These are phyloP conservation scores for Oidiodendron maius DNA, from an alignment of 495 filamentous ascomycete genomes.

Conservation along the genomic window DNA sequence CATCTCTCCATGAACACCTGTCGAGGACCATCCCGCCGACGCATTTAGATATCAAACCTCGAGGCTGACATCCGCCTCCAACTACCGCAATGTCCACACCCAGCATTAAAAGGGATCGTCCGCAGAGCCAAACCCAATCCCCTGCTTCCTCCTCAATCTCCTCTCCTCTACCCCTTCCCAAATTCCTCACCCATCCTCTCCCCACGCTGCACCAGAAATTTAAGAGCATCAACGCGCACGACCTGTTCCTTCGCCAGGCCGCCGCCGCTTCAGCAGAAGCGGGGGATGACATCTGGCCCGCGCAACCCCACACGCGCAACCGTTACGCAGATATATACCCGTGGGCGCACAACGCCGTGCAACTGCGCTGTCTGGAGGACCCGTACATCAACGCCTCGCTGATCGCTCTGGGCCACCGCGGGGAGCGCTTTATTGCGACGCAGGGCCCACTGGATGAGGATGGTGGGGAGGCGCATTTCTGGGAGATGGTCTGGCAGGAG, in stretches of 20 bases:
- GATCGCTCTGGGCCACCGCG: conserved; percentile 61
- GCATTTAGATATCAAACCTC: too few relatives aligned
- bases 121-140: too few relatives aligned
- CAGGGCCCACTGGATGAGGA: conserved; percentile 62
- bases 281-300: too few relatives aligned
- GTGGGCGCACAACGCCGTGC: conserved; percentile 76
- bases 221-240: background rate
- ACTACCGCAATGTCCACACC: too few relatives aligned
- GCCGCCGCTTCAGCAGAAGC: background rate
- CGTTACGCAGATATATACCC: conserved; percentile 80
- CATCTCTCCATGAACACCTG: too few relatives aligned
- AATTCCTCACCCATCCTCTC: background rate
- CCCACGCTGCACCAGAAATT: background rate
- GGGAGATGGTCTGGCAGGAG: conserved; percentile 85
- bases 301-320: too few relatives aligned
- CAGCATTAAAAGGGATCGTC: too few relatives aligned
- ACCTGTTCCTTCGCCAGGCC: background rate
- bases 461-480: conserved; percentile 66
- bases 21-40: too few relatives aligned
- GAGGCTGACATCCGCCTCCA: too few relatives aligned
- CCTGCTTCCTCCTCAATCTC: background rate
- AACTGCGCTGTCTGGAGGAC: conserved; percentile 52
- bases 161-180: background rate
- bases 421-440: conserved; percentile 44
- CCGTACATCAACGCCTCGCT: conserved; percentile 94